A percentile compares a stretch with the other conserved stretches of the same genome.
Conservation (phyloP, 495 filamentous ascomycete species). For the Penicillium goetzii region DNA sequence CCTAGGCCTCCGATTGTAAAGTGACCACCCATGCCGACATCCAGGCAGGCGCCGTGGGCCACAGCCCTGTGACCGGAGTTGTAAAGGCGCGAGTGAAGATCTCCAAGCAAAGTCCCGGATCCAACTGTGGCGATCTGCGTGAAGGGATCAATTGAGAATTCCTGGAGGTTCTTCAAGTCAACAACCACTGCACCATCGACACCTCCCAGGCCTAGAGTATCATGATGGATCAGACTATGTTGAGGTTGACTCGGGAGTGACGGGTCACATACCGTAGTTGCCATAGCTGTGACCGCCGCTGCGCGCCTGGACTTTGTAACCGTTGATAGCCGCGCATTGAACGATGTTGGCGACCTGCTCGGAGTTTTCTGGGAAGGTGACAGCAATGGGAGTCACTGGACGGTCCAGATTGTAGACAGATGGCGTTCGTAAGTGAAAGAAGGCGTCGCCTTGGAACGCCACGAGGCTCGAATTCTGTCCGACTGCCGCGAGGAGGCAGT, state of each 20-base stretch:
- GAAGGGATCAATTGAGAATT: slow-evolving; percentile 53
- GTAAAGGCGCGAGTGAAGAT: slow-evolving; percentile 60
- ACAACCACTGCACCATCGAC: slow-evolving; percentile 47
- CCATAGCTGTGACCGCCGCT: slow-evolving; percentile 77
- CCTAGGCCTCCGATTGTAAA: slow-evolving; percentile 73
- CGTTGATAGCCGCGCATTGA: slow-evolving; percentile 57
- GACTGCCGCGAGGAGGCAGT: slow-evolving; percentile 23
- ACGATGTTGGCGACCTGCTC: slow-evolving; percentile 63
- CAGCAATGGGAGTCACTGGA: slow-evolving; percentile 60
- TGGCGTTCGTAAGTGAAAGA: slow-evolving; percentile 9
- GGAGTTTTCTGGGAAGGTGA: slow-evolving; percentile 61
- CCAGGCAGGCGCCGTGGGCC: slow-evolving; percentile 66
- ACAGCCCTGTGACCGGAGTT: slow-evolving; percentile 65
- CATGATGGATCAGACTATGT: slow-evolving; percentile 42
- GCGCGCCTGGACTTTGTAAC: slow-evolving; percentile 67
- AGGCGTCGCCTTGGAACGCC: slow-evolving; percentile 15
- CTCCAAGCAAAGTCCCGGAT: slow-evolving; percentile 62
- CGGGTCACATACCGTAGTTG: slow-evolving; percentile 45
- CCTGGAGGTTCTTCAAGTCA: slow-evolving; percentile 51
- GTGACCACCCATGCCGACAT: slow-evolving; percentile 73
- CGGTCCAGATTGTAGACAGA: slow-evolving; percentile 65
- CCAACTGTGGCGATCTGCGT: slow-evolving; percentile 67
- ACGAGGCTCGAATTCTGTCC: slow-evolving; percentile 14
- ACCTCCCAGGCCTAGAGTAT: slow-evolving; percentile 49
- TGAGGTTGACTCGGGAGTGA: background rate